Base-by-base conservation (phyloP, 352 stramenopile species). In the Phytophthora litchii region DNA sequence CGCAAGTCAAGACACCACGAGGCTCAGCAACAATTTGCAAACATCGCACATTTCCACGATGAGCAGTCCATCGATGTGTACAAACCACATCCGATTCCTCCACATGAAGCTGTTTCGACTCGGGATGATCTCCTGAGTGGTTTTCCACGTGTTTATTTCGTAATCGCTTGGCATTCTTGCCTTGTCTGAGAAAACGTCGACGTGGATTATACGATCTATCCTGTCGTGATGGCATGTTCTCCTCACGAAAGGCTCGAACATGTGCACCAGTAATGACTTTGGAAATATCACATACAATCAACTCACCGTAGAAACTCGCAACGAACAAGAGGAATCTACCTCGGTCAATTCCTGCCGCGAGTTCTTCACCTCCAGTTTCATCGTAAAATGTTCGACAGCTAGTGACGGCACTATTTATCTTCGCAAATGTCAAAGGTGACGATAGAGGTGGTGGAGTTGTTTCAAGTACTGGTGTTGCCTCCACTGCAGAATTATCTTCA, bases 191-290 rank as follows among this genome's bases (percentile, higher is more conserved):
- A 46, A 91, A 91, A 0, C 84, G 72, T 0, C 84, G 72, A 5
- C 81, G 76, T 16, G 84, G 84, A 29, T 91, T 91, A 56, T 93
- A 93, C 14, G 83, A 78, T 9, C 80, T 59, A 32, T 77, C 60
- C 21, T 89, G 67, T 13, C 74, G 74, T 11, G 67, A 84, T 2
- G 78, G 76, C 32, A 91, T 64, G 14, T 73, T 88, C 35, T 88
- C 72, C 17, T 88, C 70, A 0, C 76, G 67, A 19, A 89, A 78
- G 0, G 84, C 80, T 16, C 74, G 74, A 6, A 84, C 66, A 7
- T 74, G 54, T 0, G 71, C 67, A 14, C 62, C 53, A 1, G 49
- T 14, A 23, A 93, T 83, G 4, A 84, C 58, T 6, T 73, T 57
- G 4, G 78, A 87, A 16, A 90, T 54, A 63, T 90, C 78, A 4